phyloP scores from a whole-genome alignment of 202 grass and related monocot genomes.

The Carex sylvatica region DNA sequence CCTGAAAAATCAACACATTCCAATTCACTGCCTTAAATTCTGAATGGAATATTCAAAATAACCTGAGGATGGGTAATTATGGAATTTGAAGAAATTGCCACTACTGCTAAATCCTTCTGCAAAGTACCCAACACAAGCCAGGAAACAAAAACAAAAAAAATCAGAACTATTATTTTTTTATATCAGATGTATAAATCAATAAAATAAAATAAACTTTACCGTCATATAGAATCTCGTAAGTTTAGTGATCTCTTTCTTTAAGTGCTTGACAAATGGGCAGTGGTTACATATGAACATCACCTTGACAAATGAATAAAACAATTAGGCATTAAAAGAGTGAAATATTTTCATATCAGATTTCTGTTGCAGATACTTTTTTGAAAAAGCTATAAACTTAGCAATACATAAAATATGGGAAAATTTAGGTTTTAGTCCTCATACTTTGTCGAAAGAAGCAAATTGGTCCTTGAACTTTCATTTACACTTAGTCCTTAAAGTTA shows the following conservation, averaged over 20 bases:
- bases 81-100: conserved; percentile 90
- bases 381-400: not conserved
- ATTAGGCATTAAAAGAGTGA: not conserved
- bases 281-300: conserved; percentile 96
- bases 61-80: conserved; percentile 75
- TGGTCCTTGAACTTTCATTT: no score
- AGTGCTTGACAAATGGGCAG: conserved; percentile 87
- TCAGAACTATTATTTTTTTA: not conserved
- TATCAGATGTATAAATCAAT: not conserved
- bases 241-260: conserved; percentile 80
- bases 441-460: no score
- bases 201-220: conserved; percentile 37
- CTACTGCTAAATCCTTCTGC: conserved; percentile 78
- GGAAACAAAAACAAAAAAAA: not conserved
- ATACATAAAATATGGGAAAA: not conserved
- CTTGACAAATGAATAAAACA: conserved; percentile 40
- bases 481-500: no score
- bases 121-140: conserved; percentile 27
- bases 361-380: not conserved
- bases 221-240: conserved; percentile 77
- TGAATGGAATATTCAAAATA: not conserved
- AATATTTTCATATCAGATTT: not conserved
- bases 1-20: conserved; percentile 37
- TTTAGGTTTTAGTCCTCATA: no score
- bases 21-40: not conserved